Evolutionary conservation across 2,329 filamentous ascomycete genomes (phyloP).

Genomic region (Graphiopsis chlorocephala): DNA sequence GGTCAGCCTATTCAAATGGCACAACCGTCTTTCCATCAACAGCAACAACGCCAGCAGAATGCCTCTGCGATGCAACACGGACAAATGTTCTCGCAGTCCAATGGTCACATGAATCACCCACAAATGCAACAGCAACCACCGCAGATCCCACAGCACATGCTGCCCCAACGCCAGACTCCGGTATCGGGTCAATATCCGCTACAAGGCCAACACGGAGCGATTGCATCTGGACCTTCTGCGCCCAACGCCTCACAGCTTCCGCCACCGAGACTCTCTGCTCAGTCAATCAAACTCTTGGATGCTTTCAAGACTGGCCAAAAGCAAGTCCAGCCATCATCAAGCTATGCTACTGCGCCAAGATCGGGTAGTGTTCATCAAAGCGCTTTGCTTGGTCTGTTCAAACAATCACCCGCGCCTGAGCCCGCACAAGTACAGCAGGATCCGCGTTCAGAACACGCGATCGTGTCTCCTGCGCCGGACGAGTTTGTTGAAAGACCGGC

Average conservation of each 20-base stretch:
- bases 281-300: conserved; percentile 57
- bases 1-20: background rate
- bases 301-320: conserved; percentile 48
- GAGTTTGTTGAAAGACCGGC: conserved; percentile 23
- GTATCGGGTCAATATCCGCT: background rate
- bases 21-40: background rate
- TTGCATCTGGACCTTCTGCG: conserved; percentile 43
- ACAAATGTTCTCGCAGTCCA: background rate
- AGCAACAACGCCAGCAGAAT: background rate
- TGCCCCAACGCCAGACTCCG: background rate
- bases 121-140: conserved; percentile 8
- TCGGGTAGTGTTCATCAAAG: conserved; percentile 38
- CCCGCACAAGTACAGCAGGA: conserved; percentile 14
- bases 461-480: conserved; percentile 21
- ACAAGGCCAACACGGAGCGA: conserved; percentile 15
- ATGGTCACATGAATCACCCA: background rate
- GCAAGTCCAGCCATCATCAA: background rate
- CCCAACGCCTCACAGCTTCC: conserved; percentile 59
- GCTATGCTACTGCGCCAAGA: background rate
- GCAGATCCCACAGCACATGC: background rate
- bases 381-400: conserved; percentile 47
- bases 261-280: conserved; percentile 56
- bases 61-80: background rate
- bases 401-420: conserved; percentile 25
- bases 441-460: conserved; percentile 1